A percentile compares a stretch with the other conserved stretches of the same genome.
These are phyloP conservation scores for Heliocybe sulcata DNA, from an alignment of 1,284 basidiomycete species.

Conservation along the genomic window DNA sequence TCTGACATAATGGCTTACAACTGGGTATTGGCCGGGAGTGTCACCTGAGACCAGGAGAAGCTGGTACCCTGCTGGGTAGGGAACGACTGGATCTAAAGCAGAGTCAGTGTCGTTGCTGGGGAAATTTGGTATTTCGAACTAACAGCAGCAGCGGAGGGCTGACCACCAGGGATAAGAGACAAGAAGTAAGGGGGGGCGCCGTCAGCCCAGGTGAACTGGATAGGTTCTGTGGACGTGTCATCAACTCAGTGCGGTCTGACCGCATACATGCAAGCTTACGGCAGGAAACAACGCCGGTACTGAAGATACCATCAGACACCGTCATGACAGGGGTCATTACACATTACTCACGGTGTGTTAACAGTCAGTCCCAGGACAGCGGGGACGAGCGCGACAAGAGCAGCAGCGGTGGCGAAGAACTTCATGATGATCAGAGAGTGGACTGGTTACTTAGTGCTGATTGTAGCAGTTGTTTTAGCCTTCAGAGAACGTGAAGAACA, in stretches of 20 bases:
- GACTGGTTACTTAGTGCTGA: background rate
- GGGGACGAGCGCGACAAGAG: constrained; percentile 38
- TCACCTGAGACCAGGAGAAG: constrained; percentile 54
- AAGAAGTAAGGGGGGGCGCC: constrained; percentile 60
- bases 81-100: constrained; percentile 45
- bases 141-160: constrained; percentile 47
- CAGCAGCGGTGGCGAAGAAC: constrained; percentile 33
- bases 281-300: constrained; percentile 40
- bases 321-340: constrained; percentile 11
- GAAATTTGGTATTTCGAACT: constrained; percentile 15
- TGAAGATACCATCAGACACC: constrained; percentile 9
- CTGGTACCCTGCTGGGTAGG: constrained; percentile 33
- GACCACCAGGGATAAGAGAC: constrained; percentile 59
- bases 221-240: constrained; percentile 39
- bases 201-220: constrained; percentile 46
- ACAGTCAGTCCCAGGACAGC: constrained; percentile 45
- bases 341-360: constrained; percentile 58
- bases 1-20: constrained; percentile 40
- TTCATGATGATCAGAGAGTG: constrained; percentile 37
- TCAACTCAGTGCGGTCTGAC: background rate
- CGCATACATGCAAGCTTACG: constrained; percentile 29
- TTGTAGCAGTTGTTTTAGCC: background rate
- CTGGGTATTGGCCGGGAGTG: constrained; percentile 40
- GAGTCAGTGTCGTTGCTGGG: background rate
- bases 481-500: background rate